A percentile compares a stretch with the other conserved stretches of the same genome.
These are phyloP conservation scores for Skeletonema marinoi DNA, from an alignment of 108 stramenopile genomes.

Conservation along the genomic window DNA sequence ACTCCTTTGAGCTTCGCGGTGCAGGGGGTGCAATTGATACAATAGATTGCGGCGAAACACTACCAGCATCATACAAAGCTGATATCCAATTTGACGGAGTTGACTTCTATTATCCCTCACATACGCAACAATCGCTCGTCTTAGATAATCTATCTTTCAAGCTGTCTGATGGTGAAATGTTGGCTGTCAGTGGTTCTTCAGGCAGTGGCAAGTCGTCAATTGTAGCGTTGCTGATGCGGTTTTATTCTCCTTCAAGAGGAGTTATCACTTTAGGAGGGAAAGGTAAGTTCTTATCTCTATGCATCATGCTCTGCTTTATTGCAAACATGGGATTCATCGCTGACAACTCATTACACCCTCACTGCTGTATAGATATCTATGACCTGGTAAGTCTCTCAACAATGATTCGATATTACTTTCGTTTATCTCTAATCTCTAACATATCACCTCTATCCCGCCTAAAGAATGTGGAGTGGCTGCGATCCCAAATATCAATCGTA, in stretches of 20 bases:
- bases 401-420: neutral
- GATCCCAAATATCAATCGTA: slow-evolving; percentile 75
- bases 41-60: slow-evolving; percentile 1
- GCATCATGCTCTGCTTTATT: neutral
- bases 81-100: slow-evolving; percentile 62
- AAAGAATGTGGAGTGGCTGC: slow-evolving; percentile 52
- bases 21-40: neutral
- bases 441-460: neutral
- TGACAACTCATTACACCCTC: neutral
- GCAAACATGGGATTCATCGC: neutral
- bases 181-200: slow-evolving; percentile 70
- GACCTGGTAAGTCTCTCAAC: slow-evolving; percentile 7
- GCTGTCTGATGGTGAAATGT: slow-evolving; percentile 42
- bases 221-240: slow-evolving; percentile 69
- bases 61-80: slow-evolving; percentile 28
- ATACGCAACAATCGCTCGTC: slow-evolving; percentile 59
- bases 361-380: neutral
- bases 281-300: neutral
- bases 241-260: slow-evolving; percentile 68
- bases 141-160: slow-evolving; percentile 52
- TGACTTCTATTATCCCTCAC: slow-evolving; percentile 85
- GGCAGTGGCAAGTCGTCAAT: slow-evolving; percentile 79
- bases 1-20: neutral
- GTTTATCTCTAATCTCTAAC: slow-evolving; percentile 4
- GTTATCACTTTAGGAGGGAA: slow-evolving; percentile 66